phyloP scores from a whole-genome alignment of 2,329 filamentous ascomycete genomes.

The Fusarium pseudoanthophilum region DNA sequence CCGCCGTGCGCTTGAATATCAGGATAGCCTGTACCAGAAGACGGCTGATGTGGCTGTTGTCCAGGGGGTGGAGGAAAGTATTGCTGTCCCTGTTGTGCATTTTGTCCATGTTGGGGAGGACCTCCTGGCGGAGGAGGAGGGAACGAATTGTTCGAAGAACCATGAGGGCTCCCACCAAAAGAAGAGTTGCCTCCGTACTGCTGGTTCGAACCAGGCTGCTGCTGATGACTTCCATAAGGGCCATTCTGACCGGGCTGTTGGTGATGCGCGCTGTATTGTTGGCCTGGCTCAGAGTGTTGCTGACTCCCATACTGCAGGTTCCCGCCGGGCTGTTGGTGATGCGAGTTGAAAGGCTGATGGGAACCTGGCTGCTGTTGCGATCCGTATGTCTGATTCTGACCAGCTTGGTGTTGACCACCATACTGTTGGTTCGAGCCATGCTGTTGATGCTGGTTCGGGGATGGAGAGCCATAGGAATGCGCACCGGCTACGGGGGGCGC shows the following conservation, averaged over 20 bases:
- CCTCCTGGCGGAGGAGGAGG: constrained; percentile 41
- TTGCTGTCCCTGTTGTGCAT: constrained; percentile 31
- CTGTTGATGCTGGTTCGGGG: constrained; percentile 45
- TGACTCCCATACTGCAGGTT: constrained; percentile 38
- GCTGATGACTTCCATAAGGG: constrained; percentile 25
- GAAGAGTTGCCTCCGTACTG: constrained; percentile 32
- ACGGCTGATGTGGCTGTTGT: constrained; percentile 38
- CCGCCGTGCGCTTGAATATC: constrained; percentile 34
- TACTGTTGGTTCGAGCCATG: constrained; percentile 21
- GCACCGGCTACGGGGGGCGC: constrained; percentile 40
- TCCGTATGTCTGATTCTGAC: constrained; percentile 11
- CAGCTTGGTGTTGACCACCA: constrained; percentile 19
- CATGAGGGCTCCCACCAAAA: constrained; percentile 39
- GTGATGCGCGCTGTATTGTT: constrained; percentile 34
- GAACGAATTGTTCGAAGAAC: constrained; percentile 42
- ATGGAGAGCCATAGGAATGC: constrained; percentile 44
- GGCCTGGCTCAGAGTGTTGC: constrained; percentile 30
- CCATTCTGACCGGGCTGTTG: constrained; percentile 29
- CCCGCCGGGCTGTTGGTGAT: constrained; percentile 41
- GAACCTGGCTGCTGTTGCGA: constrained; percentile 37
- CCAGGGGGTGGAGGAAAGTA: constrained; percentile 38
- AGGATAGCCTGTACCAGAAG: constrained; percentile 37
- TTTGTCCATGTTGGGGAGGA: constrained; percentile 32
- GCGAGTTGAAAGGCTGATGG: constrained; percentile 20
- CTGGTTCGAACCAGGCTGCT: constrained; percentile 35